phyloP scores from a whole-genome alignment of 148 eudicot genomes.

The Rhododendron simsii region DNA sequence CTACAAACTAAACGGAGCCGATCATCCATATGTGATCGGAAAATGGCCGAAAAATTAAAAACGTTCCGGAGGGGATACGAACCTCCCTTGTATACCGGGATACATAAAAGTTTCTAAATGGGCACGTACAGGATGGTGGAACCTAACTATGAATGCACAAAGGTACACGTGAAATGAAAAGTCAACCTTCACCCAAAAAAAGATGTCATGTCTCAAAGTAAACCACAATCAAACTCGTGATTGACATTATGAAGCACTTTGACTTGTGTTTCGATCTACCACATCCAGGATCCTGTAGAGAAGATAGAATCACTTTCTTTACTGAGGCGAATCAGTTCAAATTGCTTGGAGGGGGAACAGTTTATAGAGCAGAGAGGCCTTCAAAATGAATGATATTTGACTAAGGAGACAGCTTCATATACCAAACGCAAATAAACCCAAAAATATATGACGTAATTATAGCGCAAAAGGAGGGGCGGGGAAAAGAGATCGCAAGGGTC shows the following conservation, averaged over 20 bases:
- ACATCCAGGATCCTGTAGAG: not conserved
- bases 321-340: not conserved
- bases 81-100: too few species aligned
- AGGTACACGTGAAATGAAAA: not conserved
- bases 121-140: constrained; percentile 5
- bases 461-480: not conserved
- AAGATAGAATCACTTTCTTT: not conserved
- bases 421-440: not conserved
- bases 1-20: too few species aligned
- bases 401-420: not conserved
- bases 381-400: not conserved
- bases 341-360: not conserved
- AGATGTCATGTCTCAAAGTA: not conserved
- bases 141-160: constrained; percentile 17
- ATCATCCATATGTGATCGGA: too few species aligned
- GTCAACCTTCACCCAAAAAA: not conserved
- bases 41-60: too few species aligned
- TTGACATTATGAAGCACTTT: not conserved
- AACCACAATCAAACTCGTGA: not conserved
- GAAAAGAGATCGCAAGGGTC: not conserved
- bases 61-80: too few species aligned
- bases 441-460: not conserved
- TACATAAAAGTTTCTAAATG: not conserved
- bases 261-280: not conserved
- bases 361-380: not conserved